Base-by-base conservation (phyloP, 1,284 basidiomycete genomes). In the Irpex sp. region DNA sequence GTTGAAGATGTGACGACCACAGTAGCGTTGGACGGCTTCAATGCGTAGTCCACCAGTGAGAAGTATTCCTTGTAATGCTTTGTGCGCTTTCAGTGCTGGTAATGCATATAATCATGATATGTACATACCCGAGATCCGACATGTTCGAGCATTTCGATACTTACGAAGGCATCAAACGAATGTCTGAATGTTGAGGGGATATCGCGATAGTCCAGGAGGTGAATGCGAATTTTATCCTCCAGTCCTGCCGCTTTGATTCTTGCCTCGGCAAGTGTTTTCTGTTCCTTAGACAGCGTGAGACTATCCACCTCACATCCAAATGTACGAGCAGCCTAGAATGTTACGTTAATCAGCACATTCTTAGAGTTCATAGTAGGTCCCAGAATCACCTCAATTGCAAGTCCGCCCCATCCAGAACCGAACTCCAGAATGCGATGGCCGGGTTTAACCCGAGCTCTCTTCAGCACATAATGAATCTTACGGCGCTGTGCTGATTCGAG, bases 61-160 rank as follows among this genome's bases (percentile, higher is more conserved):
- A 95, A 96, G 77, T 95, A 94, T 6, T 82, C 83, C 61, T 84
- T 80, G 71, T 93, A 89, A 63, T 83, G 78, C 75, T 78, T 58
- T 4, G 46, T 13, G 46, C 8, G 54, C 26, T 39, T 47, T 26
- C 53, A 55, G 53, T 35, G 58, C 9, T 43, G 26, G 47, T 21
- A n/a, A 15, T 47, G 33, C 51, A 4, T 35, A 58, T 26, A 15
- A 9, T 17, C 33, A 54, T 53, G 31, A 39, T 35, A 53, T 61
- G 49, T 19, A 50, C 68, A 31, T 63, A 78, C 77, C 74, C 90
- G 88, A 19, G 87, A 75, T 43, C 89, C 89, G 57, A 91, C 89
- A 66, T 90, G 88, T 83, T 96, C 94, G 56, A 96, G 81, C 94
- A 97, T 96, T 76, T 96, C 94, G 66, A 95, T 88, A 69, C 91